These are phyloP conservation scores for Gynochthodes officinalis DNA, from an alignment of 257 asterid species.

Conservation along the genomic window DNA sequence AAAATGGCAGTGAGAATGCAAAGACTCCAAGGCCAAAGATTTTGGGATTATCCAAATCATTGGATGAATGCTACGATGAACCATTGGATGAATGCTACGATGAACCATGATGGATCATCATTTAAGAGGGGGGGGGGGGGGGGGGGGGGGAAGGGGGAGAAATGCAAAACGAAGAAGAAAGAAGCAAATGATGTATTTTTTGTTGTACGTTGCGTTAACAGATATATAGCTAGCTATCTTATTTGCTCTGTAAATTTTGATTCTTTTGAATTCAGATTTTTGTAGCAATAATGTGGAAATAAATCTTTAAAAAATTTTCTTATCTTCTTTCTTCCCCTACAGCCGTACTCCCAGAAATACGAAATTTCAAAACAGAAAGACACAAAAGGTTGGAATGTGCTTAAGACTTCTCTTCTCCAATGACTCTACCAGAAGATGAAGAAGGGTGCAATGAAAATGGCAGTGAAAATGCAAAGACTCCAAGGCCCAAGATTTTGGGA, in stretches of 20 bases:
- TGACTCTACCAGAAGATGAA: constrained; percentile 17
- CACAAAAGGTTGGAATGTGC: no score
- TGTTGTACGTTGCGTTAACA: neutral
- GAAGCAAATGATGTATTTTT: no score
- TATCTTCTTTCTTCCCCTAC: no score
- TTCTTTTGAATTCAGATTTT: neutral
- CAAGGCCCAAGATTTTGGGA: constrained; percentile 31
- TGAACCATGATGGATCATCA: constrained; percentile 37
- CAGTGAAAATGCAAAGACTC: constrained; percentile 20
- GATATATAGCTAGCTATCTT: no score
- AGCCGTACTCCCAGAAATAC: no score
- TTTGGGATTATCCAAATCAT: constrained; percentile 41
- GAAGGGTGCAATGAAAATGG: constrained; percentile 14
- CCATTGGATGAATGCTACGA: constrained; percentile 44
- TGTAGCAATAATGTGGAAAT: neutral
- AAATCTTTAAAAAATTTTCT: no score
- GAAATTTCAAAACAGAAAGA: no score
- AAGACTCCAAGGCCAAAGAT: constrained; percentile 29
- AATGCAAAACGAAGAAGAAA: no score
- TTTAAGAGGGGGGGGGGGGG: no score
- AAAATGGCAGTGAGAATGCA: constrained; percentile 5
- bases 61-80: constrained; percentile 61
- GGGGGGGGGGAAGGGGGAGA: no score
- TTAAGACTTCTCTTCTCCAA: constrained; percentile 62
- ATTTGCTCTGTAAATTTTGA: neutral